Evolutionary conservation across 208 protist genomes (phyloP).

Genomic region (Leishmania tropica): DNA sequence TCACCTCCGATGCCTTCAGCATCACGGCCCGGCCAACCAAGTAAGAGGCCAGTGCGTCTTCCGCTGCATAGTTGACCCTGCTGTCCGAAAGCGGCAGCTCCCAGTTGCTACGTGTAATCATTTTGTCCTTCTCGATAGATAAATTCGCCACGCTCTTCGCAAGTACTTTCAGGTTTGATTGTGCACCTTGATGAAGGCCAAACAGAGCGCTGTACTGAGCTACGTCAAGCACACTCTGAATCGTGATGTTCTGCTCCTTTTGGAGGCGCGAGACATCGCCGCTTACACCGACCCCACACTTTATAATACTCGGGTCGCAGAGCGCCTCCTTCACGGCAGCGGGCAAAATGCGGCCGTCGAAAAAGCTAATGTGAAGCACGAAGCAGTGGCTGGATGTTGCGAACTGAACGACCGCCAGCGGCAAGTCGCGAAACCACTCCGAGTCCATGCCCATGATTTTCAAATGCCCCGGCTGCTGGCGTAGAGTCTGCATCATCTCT

Average conservation of each 20-base stretch:
- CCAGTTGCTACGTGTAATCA: conserved; percentile 60
- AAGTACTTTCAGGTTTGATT: conserved; percentile 40
- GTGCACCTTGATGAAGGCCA: conserved; percentile 13
- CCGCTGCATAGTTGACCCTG: conserved; percentile 49
- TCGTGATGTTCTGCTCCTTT: conserved; percentile 31
- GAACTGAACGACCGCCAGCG: conserved; percentile 54
- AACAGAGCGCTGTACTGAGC: conserved; percentile 37
- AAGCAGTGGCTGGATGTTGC: conserved; percentile 64
- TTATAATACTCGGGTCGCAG: conserved; percentile 38
- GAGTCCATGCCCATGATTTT: conserved; percentile 54
- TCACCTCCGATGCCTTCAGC: conserved; percentile 15
- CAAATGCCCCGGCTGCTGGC: conserved; percentile 15
- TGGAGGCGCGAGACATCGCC: conserved; percentile 43
- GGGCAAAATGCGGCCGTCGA: conserved; percentile 38
- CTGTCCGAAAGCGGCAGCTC: conserved; percentile 36
- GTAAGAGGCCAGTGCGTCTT: conserved; percentile 61
- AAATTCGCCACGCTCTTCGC: conserved; percentile 22
- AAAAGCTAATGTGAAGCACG: conserved; percentile 60
- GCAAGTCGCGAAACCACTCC: conserved; percentile 60
- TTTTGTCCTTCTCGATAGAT: conserved; percentile 41
- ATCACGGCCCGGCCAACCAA: conserved; percentile 37
- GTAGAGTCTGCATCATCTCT: conserved; percentile 42
- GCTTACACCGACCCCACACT: conserved; percentile 53
- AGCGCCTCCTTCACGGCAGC: conserved; percentile 26
- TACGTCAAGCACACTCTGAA: conserved; percentile 43